Evolutionary conservation across 1,284 basidiomycete species (phyloP).

Genomic region (Ceratobasidium sp.): DNA sequence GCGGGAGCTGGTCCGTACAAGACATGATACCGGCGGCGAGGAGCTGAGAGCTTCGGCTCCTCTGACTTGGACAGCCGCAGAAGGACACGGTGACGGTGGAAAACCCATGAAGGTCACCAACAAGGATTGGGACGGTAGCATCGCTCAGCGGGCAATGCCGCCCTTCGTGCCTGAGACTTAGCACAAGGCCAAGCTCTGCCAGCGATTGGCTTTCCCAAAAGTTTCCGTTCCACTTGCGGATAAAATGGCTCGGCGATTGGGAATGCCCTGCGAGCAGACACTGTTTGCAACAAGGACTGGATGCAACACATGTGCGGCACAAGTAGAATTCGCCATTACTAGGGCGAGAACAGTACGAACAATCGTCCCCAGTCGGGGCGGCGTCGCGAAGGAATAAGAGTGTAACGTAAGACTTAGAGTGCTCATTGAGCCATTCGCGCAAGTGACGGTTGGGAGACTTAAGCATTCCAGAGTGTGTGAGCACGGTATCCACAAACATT

Average conservation of each 20-base stretch:
- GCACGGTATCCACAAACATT: not conserved
- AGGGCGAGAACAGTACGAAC: not conserved
- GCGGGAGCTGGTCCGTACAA: not conserved
- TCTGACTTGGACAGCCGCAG: not conserved
- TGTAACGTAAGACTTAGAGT: not conserved
- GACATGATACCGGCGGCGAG: not conserved
- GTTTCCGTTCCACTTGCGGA: not conserved
- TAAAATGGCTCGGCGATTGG: not conserved
- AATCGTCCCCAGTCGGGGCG: not conserved
- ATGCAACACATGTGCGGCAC: not conserved
- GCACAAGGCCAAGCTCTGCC: not conserved
- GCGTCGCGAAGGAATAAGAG: not conserved
- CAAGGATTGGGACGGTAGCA: not conserved
- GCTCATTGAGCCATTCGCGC: not conserved
- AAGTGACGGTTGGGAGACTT: conserved; percentile 1
- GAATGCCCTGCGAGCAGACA: not conserved
- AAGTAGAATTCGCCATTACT: not conserved
- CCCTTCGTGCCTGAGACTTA: not conserved
- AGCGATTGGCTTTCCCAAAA: not conserved
- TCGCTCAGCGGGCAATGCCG: not conserved
- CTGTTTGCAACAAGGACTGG: not conserved
- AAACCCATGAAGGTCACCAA: not conserved
- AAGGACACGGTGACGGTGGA: not conserved
- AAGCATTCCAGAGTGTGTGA: not conserved
- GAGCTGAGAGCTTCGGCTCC: not conserved